Evolutionary conservation across 208 protist genomes (phyloP).

Genomic region (Leishmania gerbilli): DNA sequence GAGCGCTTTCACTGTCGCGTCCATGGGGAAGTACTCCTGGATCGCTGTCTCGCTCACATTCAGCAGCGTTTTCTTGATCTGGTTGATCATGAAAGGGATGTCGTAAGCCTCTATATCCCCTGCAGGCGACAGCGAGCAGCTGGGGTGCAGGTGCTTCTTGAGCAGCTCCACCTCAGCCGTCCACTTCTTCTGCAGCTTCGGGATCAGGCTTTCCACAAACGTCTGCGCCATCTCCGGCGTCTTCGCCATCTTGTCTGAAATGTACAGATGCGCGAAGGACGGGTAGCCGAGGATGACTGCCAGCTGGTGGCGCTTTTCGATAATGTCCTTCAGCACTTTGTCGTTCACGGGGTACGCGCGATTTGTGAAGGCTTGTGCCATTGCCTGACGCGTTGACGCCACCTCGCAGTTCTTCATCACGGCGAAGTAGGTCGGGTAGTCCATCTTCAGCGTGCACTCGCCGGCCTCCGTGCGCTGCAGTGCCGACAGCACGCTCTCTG

Average conservation of each 20-base stretch:
- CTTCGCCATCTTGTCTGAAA: constrained; percentile 86
- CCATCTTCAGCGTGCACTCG: constrained; percentile 69
- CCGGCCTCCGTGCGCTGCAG: constrained; percentile 44
- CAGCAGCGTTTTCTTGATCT: constrained; percentile 77
- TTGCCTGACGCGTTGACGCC: constrained; percentile 59
- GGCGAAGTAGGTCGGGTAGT: constrained; percentile 88
- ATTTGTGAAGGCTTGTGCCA: constrained; percentile 68
- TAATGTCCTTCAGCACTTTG: constrained; percentile 58
- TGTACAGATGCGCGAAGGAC: constrained; percentile 70
- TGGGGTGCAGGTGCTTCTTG: constrained; percentile 66
- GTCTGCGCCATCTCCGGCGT: constrained; percentile 53
- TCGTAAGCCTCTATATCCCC: constrained; percentile 72
- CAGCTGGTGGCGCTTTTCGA: constrained; percentile 71
- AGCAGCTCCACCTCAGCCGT: constrained; percentile 59
- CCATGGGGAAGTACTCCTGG: constrained; percentile 88
- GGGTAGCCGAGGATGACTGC: constrained; percentile 63
- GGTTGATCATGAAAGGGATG: constrained; percentile 83
- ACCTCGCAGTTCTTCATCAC: constrained; percentile 88
- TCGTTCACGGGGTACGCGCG: constrained; percentile 76
- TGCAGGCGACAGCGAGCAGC: constrained; percentile 65
- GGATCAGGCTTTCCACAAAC: constrained; percentile 74
- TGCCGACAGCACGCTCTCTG: constrained; percentile 44
- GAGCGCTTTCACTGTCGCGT: constrained; percentile 73
- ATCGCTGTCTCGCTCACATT: constrained; percentile 84
- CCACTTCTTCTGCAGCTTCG: constrained; percentile 81